Base-by-base conservation (phyloP, 148 eudicot species). In the Persicaria maculosa region DNA sequence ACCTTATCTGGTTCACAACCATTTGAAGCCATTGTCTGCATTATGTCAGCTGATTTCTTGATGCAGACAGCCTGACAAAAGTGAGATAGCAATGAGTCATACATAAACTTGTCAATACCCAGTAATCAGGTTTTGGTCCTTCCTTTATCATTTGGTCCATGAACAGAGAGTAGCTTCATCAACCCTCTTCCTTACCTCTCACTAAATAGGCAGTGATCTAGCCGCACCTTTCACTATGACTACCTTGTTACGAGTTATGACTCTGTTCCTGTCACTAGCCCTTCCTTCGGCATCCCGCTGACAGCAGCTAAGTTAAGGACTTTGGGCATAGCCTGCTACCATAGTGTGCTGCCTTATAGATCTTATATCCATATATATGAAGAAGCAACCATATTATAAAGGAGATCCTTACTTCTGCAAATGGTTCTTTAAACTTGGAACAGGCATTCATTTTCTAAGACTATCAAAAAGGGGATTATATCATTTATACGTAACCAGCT, bases 131-230 rank as follows among this genome's bases (percentile, higher is more conserved):
- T 67, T 88, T 88, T 14, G 90, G 53, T 68, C 99, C 97, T 81
- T 92, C 99, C 86, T 86, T 86, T 81, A 95, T 86, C 99, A 95
- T 90, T 84, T 95, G 97, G 62, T 90, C 93, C 92, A 90, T 92
- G 67, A 95, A 90, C 81, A 85, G 79, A 31, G 40, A 64, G 91
- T 81, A 45, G 97, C 97, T 19, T 92, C 99, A 7, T 89, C 90
- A 68, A 90, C 81, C 76, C 94, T 81, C 75, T 48, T 84, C 74
- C 79, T 80, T 83, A 31, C 3, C 40, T 31, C 40, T 31, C 40
- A 1, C 40, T 31, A 31, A 31, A 31, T 2, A 31, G 40, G 40
- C 40, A 31, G 40, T 31, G 40, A 31, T 31, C 40, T 31, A 31
- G 40, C 40, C 40, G 40, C 40, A 31, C 40, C 40, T 31, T 31